These are phyloP conservation scores for Mortierella sp. DNA, from an alignment of 371 early-diverging fungal genomes.

Conservation along the genomic window DNA sequence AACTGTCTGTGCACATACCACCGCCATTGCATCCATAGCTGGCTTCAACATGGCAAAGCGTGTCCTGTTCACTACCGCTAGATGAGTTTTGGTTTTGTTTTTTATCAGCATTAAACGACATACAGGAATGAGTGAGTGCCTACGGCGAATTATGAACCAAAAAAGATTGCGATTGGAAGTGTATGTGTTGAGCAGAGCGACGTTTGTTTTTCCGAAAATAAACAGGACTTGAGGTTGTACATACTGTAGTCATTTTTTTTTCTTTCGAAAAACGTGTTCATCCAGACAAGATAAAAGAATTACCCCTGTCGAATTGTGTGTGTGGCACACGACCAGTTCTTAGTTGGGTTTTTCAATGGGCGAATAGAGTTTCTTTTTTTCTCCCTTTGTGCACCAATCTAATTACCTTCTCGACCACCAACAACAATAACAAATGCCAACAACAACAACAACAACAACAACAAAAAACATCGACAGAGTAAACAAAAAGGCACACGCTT, in stretches of 20 bases:
- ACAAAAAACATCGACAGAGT: not conserved
- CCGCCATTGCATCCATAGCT: conserved; percentile 79
- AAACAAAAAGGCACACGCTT: not conserved
- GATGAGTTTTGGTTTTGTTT: not conserved
- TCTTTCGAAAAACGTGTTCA: conserved; percentile 13
- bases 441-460: not conserved
- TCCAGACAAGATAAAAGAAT: not conserved
- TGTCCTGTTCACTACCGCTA: conserved; percentile 82
- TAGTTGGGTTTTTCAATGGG: not conserved
- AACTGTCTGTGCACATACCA: conserved; percentile 93
- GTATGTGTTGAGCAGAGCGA: not conserved
- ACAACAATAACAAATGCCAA: not conserved
- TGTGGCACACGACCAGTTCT: conserved; percentile 9
- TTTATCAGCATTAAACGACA: not conserved
- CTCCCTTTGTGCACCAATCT: not conserved
- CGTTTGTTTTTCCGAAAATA: conserved; percentile 13
- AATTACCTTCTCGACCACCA: not conserved
- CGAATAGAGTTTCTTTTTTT: not conserved
- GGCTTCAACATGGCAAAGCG: conserved; percentile 77
- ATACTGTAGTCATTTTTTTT: not conserved
- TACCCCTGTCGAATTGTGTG: not conserved
- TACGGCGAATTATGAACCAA: not conserved
- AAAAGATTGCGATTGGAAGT: not conserved
- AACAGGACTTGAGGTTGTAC: not conserved
- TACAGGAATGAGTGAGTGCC: not conserved